Percentiles rank a stretch among this genome's conserved stretches.
These are phyloP conservation scores for Venturia carpophila DNA, from an alignment of 2,329 filamentous ascomycete species.

Conservation along the genomic window DNA sequence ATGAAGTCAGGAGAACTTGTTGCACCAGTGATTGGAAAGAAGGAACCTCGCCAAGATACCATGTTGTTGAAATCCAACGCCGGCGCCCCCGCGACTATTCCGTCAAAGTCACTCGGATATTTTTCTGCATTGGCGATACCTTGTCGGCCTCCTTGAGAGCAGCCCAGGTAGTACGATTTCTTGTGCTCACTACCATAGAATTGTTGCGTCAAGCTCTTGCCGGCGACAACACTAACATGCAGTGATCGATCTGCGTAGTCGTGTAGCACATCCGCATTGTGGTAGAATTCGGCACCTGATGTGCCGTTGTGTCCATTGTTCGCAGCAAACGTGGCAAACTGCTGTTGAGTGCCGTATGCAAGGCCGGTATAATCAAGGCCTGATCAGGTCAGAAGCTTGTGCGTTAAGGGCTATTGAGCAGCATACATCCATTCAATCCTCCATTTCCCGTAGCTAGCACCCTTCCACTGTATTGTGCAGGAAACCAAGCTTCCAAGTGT, in stretches of 20 bases:
- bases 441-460: conserved; percentile 37
- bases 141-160: conserved; percentile 32
- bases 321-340: conserved; percentile 34
- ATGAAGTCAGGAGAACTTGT: conserved; percentile 34
- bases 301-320: conserved; percentile 39
- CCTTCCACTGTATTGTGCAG: conserved; percentile 34
- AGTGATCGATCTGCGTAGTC: conserved; percentile 44
- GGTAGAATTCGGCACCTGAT: conserved; percentile 39
- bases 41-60: conserved; percentile 38
- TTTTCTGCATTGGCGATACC: conserved; percentile 27
- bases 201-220: conserved; percentile 34
- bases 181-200: conserved; percentile 35
- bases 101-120: conserved; percentile 32
- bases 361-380: conserved; percentile 29
- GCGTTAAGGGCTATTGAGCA: background rate
- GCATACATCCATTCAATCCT: conserved; percentile 33
- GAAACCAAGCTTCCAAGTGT: conserved; percentile 40
- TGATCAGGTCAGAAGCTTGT: background rate
- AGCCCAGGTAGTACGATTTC: conserved; percentile 36
- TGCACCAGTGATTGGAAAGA: conserved; percentile 35
- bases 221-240: conserved; percentile 33
- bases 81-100: conserved; percentile 26
- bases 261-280: conserved; percentile 40
- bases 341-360: conserved; percentile 32
- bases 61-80: conserved; percentile 37